Evolutionary conservation across 106 monocot species (phyloP).

Genomic region (Posidonia australis): DNA sequence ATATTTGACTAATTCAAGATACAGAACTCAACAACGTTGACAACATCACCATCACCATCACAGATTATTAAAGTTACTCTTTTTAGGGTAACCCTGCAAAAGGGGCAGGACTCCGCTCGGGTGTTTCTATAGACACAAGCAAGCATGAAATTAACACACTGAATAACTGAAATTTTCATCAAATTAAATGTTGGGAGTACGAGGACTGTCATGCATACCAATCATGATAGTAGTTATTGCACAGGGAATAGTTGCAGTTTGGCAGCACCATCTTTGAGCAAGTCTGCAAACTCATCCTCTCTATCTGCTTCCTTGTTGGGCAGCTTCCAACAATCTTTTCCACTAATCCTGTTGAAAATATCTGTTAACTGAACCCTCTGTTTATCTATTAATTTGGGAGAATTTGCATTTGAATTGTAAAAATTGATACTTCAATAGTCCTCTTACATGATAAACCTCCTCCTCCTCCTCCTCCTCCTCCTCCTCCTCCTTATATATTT

Average conservation of each 20-base stretch:
- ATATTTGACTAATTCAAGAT: too few relatives aligned
- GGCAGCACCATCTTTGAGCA: slow-evolving; percentile 88
- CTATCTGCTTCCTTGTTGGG: slow-evolving; percentile 47
- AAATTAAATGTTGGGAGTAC: not conserved
- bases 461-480: too few relatives aligned
- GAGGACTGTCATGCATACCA: slow-evolving; percentile 33
- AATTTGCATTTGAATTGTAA: too few relatives aligned
- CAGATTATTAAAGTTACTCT: slow-evolving; percentile 70
- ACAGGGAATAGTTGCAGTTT: slow-evolving; percentile 89
- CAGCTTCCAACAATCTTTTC: slow-evolving; percentile 36
- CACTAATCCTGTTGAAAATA: slow-evolving; percentile 24
- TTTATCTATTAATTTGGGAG: too few relatives aligned
- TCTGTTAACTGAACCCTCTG: too few relatives aligned
- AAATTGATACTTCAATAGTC: too few relatives aligned
- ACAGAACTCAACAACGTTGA: too few relatives aligned
- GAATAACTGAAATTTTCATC: too few relatives aligned
- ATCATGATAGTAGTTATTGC: slow-evolving; percentile 83
- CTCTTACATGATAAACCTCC: too few relatives aligned
- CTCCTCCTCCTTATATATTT: too few relatives aligned
- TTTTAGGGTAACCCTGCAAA: slow-evolving; percentile 79
- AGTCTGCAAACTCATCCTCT: slow-evolving; percentile 78
- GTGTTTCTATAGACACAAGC: too few relatives aligned
- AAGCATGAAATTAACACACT: too few relatives aligned
- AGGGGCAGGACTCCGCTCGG: slow-evolving; percentile 71
- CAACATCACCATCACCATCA: slow-evolving; percentile 51